A percentile compares a stretch with the other conserved stretches of the same genome.
Evolutionary conservation across 2,329 filamentous ascomycete genomes (phyloP).

Genomic region (Spiromastix sp.): DNA sequence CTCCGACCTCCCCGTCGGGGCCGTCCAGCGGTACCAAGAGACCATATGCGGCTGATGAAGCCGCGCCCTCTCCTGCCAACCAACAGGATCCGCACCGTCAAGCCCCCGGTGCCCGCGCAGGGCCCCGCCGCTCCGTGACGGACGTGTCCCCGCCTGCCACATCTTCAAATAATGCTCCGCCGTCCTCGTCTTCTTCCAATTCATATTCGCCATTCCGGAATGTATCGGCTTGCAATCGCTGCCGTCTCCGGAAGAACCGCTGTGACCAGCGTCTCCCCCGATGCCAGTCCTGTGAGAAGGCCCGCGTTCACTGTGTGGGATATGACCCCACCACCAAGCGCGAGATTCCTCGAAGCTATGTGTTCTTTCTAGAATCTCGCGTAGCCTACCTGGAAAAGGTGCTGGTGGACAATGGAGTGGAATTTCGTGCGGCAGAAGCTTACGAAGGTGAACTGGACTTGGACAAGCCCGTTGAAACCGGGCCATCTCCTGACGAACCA

Average conservation of each 20-base stretch:
- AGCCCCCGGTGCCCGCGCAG: slow-evolving; percentile 10
- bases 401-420: slow-evolving; percentile 57
- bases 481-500: background rate
- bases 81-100: slow-evolving; percentile 8
- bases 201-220: slow-evolving; percentile 57
- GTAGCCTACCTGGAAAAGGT: slow-evolving; percentile 73
- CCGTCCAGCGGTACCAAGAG: slow-evolving; percentile 27
- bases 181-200: slow-evolving; percentile 15
- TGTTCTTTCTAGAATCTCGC: slow-evolving; percentile 85
- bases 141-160: slow-evolving; percentile 10
- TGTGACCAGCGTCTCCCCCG: slow-evolving; percentile 89
- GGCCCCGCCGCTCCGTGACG: slow-evolving; percentile 4
- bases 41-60: slow-evolving; percentile 22
- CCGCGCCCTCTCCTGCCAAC: slow-evolving; percentile 10
- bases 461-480: background rate
- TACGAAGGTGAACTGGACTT: slow-evolving; percentile 45
- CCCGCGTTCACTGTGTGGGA: slow-evolving; percentile 80
- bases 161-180: slow-evolving; percentile 11
- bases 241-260: slow-evolving; percentile 81
- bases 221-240: slow-evolving; percentile 90
- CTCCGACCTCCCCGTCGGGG: slow-evolving; percentile 19
- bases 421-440: slow-evolving; percentile 59
- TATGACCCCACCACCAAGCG: slow-evolving; percentile 95
- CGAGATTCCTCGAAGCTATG: slow-evolving; percentile 86
- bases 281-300: slow-evolving; percentile 87